A percentile compares a stretch with the other conserved stretches of the same genome.
Conservation (phyloP, 371 early-diverging fungal genomes). For the Hamiltosporidium tvaerminnensis region DNA sequence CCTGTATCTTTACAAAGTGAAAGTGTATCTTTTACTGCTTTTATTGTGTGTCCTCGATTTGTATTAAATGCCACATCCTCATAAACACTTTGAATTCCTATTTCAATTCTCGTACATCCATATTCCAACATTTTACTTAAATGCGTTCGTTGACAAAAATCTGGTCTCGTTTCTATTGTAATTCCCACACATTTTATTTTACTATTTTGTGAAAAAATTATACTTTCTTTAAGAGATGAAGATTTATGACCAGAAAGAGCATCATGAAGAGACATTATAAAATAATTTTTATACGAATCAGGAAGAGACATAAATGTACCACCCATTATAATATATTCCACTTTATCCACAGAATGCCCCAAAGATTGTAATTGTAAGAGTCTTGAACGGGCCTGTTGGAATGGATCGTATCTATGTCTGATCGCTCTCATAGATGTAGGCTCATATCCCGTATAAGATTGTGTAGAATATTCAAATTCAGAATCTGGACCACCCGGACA, state of each 20-base stretch:
- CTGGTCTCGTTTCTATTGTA: constrained; percentile 97
- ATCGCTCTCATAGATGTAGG: constrained; percentile 99
- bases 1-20: constrained; percentile 93
- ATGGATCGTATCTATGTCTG: constrained; percentile 89
- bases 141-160: constrained; percentile 91
- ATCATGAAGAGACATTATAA: constrained; percentile 87
- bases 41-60: constrained; percentile 93
- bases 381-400: constrained; percentile 81
- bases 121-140: constrained; percentile 88
- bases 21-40: constrained; percentile 85
- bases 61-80: constrained; percentile 99
- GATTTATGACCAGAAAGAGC: constrained; percentile 74
- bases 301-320: constrained; percentile 96
- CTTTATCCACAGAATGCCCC: constrained; percentile 92
- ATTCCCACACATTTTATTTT: constrained; percentile 94
- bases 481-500: constrained; percentile 99
- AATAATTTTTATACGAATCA: constrained; percentile 84
- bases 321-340: constrained; percentile 98
- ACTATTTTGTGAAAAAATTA: constrained; percentile 72
- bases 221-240: constrained; percentile 77
- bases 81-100: constrained; percentile 97
- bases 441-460: constrained; percentile 98
- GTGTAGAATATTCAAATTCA: constrained; percentile 98
- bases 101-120: constrained; percentile 95
- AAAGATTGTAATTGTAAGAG: constrained; percentile 79